A percentile compares a stretch with the other conserved stretches of the same genome.
Evolutionary conservation across 2,329 filamentous ascomycete species (phyloP).

Genomic region (Penicillium sp.): DNA sequence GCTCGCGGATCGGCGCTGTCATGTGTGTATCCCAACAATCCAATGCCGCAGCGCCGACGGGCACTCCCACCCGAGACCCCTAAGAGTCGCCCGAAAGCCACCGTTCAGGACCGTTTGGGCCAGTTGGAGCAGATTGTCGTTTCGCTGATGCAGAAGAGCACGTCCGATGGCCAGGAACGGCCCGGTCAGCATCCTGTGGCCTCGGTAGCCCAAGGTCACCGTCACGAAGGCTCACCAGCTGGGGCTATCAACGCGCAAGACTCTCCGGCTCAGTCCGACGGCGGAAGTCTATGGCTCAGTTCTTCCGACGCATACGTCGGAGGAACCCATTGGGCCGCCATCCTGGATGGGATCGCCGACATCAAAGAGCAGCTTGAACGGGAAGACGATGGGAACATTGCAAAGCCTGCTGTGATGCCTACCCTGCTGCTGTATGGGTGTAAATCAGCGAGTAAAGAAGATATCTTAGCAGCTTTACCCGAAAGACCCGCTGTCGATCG

Average conservation of each 20-base stretch:
- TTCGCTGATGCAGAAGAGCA: no score
- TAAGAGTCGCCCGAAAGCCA: no score
- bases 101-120: slow-evolving; percentile 56
- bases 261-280: background rate
- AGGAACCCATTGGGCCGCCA: background rate
- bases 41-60: no score
- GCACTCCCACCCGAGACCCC: no score
- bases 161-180: background rate
- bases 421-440: background rate
- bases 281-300: background rate
- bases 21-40: no score
- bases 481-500: background rate
- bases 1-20: slow-evolving; percentile 15
- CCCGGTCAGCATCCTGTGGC: background rate
- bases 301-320: background rate
- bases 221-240: background rate
- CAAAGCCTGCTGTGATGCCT: background rate
- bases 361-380: background rate
- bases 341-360: background rate
- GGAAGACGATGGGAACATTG: background rate
- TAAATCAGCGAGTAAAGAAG: background rate
- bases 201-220: background rate
- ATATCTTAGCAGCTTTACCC: background rate
- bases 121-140: slow-evolving; percentile 55
- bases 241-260: background rate